Base-by-base conservation (phyloP, 1,284 basidiomycete species). In the Wallemia hederae region DNA sequence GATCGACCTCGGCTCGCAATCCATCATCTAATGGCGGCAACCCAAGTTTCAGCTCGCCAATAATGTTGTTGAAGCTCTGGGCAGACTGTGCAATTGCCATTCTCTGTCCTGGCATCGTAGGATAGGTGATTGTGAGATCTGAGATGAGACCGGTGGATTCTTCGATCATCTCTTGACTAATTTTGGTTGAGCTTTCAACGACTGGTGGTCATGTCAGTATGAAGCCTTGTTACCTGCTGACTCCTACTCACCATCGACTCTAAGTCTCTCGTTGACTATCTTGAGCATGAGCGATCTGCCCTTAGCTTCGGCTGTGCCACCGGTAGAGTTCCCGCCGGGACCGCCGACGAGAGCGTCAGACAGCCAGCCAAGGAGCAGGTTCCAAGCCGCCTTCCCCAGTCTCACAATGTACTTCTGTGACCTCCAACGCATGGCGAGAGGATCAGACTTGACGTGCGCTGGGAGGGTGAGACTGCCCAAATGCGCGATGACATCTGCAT, bases 341-440 rank as follows among this genome's bases (percentile, higher is more conserved):
- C 85, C 83, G 62, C 80, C 77, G 27, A 90, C 83, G 27, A 82
- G 73, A 1, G 82, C 81, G 67, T 91, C 87, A 27, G 88, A 94
- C 61, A 99, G 73, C 94, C 94, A 99, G 33, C 91, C 91, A 7
- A 97, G 77, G 11, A 99, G 76, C 5, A 99, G 78, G 39, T 83
- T 80, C 69, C 96, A 92, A 1, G 90, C 85, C 56, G 89, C 91
- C 55, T 86, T 80, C 63, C 85, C 89, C 80, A 98, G 85, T 34
- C 82, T 80, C 62, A 97, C 76, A 29, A 82, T 79, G 71, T 96
- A 99, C 69, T 90, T 86, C 70, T 96, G 89, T 60, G 81, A 80
- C 29, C 88, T 76, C 70, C 94, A 91, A 19, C 86, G 78, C 68
- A 86, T 82, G 0, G 88, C 88, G 27, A 83, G 71, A 55, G 85